Conservation (phyloP, 2,329 filamentous ascomycete genomes). For the Trichoderma koningiopsis region DNA sequence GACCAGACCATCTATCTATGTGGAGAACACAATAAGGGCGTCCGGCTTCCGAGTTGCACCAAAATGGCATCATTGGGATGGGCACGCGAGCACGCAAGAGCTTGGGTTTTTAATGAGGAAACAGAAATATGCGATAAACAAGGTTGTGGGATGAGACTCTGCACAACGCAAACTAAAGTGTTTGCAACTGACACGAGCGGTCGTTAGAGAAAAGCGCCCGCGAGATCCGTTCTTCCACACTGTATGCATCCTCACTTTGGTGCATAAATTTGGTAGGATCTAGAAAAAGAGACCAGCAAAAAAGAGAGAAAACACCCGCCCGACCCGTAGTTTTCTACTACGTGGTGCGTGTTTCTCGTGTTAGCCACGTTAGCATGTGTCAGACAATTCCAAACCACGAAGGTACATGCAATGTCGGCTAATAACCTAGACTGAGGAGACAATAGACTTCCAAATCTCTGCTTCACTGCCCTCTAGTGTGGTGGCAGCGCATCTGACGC, state of each 20-base stretch:
- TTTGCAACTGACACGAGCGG: not conserved
- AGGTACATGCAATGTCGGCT: not conserved
- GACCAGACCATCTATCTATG: not conserved
- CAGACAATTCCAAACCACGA: not conserved
- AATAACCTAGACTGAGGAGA: not conserved
- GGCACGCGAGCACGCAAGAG: conserved; percentile 22
- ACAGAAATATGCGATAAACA: not conserved
- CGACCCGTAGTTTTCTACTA: not conserved
- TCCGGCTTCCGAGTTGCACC: conserved; percentile 10
- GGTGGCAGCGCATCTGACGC: not conserved
- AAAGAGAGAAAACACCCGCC: not conserved
- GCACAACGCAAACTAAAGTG: not conserved
- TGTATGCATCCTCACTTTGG: conserved; percentile 20
- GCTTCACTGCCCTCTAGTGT: not conserved
- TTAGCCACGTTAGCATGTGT: not conserved
- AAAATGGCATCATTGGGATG: conserved; percentile 3
- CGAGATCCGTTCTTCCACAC: not conserved
- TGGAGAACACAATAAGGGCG: conserved; percentile 11
- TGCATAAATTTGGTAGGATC: conserved; percentile 11
- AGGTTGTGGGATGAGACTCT: not conserved
- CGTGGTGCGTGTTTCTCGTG: not conserved
- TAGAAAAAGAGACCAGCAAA: not conserved
- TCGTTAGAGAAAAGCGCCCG: not conserved
- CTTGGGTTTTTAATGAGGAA: not conserved
- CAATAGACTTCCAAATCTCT: not conserved